These are phyloP conservation scores for Lodderomyces theae DNA, from an alignment of 1,139 yeast genomes.

Conservation along the genomic window DNA sequence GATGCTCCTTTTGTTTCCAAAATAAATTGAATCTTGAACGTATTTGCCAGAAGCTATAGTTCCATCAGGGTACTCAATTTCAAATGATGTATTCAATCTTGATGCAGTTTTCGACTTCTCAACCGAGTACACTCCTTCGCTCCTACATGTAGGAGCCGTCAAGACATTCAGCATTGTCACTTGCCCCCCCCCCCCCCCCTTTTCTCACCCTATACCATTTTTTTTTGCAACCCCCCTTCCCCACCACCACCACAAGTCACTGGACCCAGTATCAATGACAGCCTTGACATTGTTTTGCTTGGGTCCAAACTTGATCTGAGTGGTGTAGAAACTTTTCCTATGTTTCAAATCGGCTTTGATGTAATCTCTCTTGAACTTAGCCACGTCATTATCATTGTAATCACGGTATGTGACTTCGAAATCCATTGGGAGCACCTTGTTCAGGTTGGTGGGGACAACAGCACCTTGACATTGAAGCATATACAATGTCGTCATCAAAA, in stretches of 20 bases:
- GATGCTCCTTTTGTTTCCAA: constrained; percentile 36
- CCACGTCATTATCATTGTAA: too few species aligned
- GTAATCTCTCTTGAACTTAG: not conserved
- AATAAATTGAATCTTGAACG: constrained; percentile 53
- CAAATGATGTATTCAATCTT: constrained; percentile 40
- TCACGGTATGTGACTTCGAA: too few species aligned
- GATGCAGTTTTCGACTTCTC: constrained; percentile 45
- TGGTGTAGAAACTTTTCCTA: constrained; percentile 30
- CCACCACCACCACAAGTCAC: constrained; percentile 48
- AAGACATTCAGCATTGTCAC: constrained; percentile 12
- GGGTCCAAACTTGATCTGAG: constrained; percentile 37
- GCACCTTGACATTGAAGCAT: too few species aligned
- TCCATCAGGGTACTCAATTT: constrained; percentile 31
- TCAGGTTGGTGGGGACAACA: too few species aligned
- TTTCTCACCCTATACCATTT: too few species aligned
- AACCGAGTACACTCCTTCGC: constrained; percentile 51
- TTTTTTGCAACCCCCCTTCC: too few species aligned
- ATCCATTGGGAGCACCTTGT: too few species aligned
- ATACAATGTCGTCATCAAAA: too few species aligned
- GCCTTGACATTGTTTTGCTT: constrained; percentile 28
- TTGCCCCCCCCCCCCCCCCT: too few species aligned
- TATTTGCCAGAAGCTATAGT: constrained; percentile 42
- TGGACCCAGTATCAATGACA: constrained; percentile 44
- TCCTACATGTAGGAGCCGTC: constrained; percentile 25
- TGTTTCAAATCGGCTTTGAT: not conserved